Evolutionary conservation across 1,284 basidiomycete species (phyloP).

Genomic region (Trichosporon inkin): DNA sequence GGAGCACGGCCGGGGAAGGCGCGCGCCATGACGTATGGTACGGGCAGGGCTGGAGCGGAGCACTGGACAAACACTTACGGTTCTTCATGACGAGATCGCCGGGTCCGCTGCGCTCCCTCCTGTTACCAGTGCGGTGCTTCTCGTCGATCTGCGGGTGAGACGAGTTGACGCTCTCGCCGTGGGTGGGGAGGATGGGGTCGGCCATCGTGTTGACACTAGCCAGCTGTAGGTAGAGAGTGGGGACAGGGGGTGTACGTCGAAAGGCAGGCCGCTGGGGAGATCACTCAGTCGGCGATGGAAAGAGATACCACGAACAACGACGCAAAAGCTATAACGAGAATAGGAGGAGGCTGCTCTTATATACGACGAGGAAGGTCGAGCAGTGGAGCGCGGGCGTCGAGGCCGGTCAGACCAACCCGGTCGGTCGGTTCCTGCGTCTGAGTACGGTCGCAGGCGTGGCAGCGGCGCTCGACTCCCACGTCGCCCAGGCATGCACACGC

Average conservation of each 20-base stretch:
- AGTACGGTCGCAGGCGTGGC: no score
- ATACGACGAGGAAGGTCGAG: no score
- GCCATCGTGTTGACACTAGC: conserved; percentile 4
- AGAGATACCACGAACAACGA: no score
- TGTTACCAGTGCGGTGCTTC: not conserved
- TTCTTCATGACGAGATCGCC: conserved; percentile 15
- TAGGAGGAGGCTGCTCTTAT: no score
- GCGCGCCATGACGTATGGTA: not conserved
- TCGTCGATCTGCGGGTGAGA: conserved; percentile 10
- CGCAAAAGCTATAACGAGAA: no score
- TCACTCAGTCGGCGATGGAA: no score
- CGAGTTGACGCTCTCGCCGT: conserved; percentile 11
- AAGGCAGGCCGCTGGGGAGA: not conserved
- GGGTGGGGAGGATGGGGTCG: conserved; percentile 13
- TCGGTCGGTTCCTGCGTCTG: no score
- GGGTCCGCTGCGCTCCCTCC: not conserved
- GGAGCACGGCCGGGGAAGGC: not conserved
- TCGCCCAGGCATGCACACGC: no score
- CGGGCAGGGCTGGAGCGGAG: not conserved
- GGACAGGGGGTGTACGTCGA: not conserved
- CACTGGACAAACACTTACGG: conserved; percentile 15
- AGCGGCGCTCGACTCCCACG: no score
- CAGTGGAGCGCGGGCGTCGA: no score
- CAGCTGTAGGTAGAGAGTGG: not conserved
- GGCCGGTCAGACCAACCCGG: no score